Base-by-base conservation (phyloP, 208 protist genomes). In the Trypanosoma brucei region DNA sequence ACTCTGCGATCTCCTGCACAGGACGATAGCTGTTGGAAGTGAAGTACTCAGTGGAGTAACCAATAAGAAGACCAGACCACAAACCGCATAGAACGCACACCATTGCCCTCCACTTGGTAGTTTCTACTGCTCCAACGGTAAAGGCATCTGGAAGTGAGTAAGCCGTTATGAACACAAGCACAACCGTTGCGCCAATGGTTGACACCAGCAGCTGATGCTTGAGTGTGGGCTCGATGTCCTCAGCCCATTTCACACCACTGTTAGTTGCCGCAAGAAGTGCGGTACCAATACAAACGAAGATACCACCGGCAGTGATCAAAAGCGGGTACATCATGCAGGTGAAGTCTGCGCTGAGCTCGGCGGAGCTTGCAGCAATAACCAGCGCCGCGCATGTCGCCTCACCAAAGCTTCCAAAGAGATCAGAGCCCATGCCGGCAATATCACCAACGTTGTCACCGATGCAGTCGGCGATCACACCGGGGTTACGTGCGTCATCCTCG, bases 371-470 rank as follows among this genome's bases (percentile, higher is more conserved):
- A 3, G 84, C 84, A 71, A 94, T 86, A 3, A 94, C 84, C 44
- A 94, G 81, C 3, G 86, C 82, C n/a, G 86, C 91, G 72, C 97
- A 97, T n/a, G 97, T 97, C 8, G 93, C 86, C 62, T 94, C 96
- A 35, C 93, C 96, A 72, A 95, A 98, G 62, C 92, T 97, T 39
- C 97, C 96, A 66, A 98, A 98, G 9, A 98, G 77, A 68, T 98
- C 96, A 42, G 95, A 96, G 35, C 95, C 95, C 81, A 94, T 95
- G 40, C 95, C 97, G 35, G 94, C 96, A 59, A 96, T 95, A 62
- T 98, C 96, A 36, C 96, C 96, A 14, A 96, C 96, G 74, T 98
- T 98, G 70, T 98, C 96, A 36, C 95, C 95, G 50, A 98, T 97
- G 74, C 94, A 96, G 72, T 98, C 94, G 13, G 95, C 96, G 72